phyloP scores from a whole-genome alignment of 352 stramenopile genomes.

The Phytophthora crassamura region DNA sequence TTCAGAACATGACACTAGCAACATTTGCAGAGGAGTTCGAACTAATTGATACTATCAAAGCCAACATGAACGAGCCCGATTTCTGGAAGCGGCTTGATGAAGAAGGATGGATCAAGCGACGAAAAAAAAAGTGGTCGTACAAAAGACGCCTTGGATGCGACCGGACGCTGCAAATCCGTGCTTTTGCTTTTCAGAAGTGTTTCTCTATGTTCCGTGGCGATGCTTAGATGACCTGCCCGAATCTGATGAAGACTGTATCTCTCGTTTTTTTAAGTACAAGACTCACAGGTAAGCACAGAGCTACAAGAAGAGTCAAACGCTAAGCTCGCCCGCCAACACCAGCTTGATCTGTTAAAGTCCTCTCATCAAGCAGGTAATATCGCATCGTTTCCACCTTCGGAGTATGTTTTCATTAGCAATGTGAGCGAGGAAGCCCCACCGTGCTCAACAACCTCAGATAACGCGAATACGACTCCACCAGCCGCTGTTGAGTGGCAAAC shows the following conservation, averaged over 20 bases:
- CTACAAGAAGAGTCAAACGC: not conserved
- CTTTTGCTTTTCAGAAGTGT: conserved; percentile 2
- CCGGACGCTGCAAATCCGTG: not conserved
- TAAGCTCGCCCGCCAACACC: not conserved
- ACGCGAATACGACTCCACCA: too few species aligned
- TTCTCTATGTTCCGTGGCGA: conserved; percentile 1
- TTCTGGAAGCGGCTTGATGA: not conserved
- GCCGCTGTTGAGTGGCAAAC: not conserved
- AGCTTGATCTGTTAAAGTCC: not conserved
- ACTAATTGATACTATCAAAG: not conserved
- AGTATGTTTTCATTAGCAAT: not conserved
- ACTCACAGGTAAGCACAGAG: not conserved
- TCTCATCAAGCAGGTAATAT: not conserved
- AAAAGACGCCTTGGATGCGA: conserved; percentile 1
- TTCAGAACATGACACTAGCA: too few species aligned
- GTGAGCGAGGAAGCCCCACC: too few species aligned
- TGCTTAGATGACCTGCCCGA: not conserved
- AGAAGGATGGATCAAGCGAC: not conserved
- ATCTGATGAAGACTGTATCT: not conserved
- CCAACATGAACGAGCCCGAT: not conserved
- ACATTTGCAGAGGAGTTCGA: not conserved
- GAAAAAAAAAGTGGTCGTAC: not conserved
- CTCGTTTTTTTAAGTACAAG: not conserved
- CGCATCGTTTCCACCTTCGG: not conserved
- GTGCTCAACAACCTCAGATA: too few species aligned